Evolutionary conservation across 345 rosid species (phyloP).

Genomic region (Melaleuca alternifolia): DNA sequence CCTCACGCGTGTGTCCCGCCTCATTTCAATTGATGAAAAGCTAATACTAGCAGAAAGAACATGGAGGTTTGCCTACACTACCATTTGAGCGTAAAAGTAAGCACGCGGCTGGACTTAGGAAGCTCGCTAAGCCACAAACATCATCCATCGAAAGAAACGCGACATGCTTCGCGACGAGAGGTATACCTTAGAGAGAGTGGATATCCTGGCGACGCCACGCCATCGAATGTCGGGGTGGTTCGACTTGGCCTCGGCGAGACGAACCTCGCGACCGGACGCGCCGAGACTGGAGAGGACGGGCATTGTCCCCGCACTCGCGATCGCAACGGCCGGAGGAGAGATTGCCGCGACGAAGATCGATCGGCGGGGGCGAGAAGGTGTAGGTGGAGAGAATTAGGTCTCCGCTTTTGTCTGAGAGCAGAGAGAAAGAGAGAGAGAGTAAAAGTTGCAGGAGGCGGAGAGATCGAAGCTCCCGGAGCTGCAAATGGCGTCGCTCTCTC

Average conservation of each 20-base stretch:
- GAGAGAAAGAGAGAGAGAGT: neutral
- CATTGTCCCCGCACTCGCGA: slow-evolving; percentile 1
- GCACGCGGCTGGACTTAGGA: neutral
- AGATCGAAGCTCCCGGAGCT: slow-evolving; percentile 8
- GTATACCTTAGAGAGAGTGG: neutral
- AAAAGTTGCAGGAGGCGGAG: slow-evolving; percentile 14
- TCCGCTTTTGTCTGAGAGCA: neutral
- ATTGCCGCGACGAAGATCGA: neutral
- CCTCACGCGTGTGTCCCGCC: neutral
- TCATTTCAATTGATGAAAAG: neutral
- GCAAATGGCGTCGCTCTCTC: neutral
- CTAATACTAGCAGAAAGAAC: neutral
- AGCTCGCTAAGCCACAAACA: neutral
- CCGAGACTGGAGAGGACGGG: slow-evolving; percentile 11
- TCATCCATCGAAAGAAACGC: neutral
- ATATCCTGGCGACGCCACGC: neutral
- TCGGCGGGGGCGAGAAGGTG: neutral
- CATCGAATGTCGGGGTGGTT: neutral
- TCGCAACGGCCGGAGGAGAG: neutral
- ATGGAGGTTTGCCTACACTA: too few relatives aligned
- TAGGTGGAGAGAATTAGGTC: neutral
- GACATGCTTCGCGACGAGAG: neutral
- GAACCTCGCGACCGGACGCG: neutral
- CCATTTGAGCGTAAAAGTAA: neutral
- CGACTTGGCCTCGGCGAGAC: neutral